phyloP scores from a whole-genome alignment of 208 protist genomes.

The Trypanosoma rangeli region DNA sequence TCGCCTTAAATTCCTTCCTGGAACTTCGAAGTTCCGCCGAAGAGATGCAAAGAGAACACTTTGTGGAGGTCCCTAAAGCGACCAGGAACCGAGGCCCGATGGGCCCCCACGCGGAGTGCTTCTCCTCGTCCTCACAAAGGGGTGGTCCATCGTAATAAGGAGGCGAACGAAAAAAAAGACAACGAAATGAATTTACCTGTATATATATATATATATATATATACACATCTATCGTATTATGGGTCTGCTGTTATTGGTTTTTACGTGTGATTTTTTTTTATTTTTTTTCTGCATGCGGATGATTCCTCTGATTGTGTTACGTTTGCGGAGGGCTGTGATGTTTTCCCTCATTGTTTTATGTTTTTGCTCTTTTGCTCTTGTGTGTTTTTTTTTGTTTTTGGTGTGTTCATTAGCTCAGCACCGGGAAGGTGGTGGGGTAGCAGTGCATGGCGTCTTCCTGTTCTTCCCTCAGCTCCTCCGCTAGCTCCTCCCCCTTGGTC shows the following conservation, averaged over 20 bases:
- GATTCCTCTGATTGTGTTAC: not conserved
- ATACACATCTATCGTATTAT: slow-evolving; percentile 3
- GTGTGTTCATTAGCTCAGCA: not conserved
- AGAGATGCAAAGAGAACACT: slow-evolving; percentile 4
- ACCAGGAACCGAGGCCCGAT: too few relatives aligned
- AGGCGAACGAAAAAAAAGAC: too few relatives aligned
- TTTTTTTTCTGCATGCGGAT: not conserved
- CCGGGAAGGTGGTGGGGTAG: not conserved
- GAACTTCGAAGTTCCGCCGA: not conserved
- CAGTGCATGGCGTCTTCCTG: not conserved
- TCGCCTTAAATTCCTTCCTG: not conserved
- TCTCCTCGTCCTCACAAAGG: too few relatives aligned
- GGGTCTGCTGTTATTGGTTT: not conserved
- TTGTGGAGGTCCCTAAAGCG: not conserved
- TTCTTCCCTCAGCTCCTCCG: not conserved
- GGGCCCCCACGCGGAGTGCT: too few relatives aligned
- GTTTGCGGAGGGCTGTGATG: not conserved
- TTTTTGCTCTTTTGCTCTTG: not conserved
- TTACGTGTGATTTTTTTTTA: not conserved
- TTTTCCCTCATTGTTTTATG: not conserved
- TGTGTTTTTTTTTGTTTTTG: not conserved
- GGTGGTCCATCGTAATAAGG: too few relatives aligned
- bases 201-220: not conserved
- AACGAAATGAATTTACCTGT: too few relatives aligned
- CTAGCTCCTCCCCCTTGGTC: not conserved